Evolutionary conservation across 1,284 basidiomycete genomes (phyloP).

Genomic region (Sanghuangporus weigelae): DNA sequence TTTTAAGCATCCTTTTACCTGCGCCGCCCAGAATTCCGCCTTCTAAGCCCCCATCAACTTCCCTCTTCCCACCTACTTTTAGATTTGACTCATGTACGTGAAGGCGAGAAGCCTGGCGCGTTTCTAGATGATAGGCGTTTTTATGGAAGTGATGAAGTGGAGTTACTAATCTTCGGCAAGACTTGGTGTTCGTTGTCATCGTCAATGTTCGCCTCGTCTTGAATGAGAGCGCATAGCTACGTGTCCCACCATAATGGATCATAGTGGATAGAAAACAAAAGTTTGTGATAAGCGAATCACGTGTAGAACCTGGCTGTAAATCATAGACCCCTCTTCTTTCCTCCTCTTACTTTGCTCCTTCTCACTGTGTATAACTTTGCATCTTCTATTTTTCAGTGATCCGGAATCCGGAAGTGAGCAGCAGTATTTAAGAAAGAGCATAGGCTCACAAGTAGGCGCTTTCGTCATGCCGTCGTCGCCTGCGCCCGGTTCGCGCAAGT

Average conservation of each 20-base stretch:
- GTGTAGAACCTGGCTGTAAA: neutral
- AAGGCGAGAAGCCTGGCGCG: neutral
- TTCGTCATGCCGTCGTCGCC: constrained; percentile 2
- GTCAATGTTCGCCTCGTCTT: too few species aligned
- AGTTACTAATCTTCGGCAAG: too few species aligned
- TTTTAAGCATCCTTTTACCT: neutral
- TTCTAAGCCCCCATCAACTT: neutral
- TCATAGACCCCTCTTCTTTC: neutral
- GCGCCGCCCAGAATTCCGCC: too few species aligned
- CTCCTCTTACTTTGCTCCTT: neutral
- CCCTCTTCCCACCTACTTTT: neutral
- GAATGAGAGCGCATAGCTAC: neutral
- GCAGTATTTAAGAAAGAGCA: neutral
- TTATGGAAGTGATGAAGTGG: neutral
- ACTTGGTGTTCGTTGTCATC: too few species aligned
- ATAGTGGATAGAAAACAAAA: neutral
- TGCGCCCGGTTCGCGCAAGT: constrained; percentile 22
- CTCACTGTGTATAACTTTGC: neutral
- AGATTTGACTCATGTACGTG: neutral
- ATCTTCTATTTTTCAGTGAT: neutral
- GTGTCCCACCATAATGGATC: neutral
- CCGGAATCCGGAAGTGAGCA: neutral
- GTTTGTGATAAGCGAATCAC: neutral
- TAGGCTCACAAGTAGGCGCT: neutral
- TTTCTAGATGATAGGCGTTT: neutral